Evolutionary conservation across 805 yeast species (phyloP).

Genomic region (Isabelozyma gotoi): DNA sequence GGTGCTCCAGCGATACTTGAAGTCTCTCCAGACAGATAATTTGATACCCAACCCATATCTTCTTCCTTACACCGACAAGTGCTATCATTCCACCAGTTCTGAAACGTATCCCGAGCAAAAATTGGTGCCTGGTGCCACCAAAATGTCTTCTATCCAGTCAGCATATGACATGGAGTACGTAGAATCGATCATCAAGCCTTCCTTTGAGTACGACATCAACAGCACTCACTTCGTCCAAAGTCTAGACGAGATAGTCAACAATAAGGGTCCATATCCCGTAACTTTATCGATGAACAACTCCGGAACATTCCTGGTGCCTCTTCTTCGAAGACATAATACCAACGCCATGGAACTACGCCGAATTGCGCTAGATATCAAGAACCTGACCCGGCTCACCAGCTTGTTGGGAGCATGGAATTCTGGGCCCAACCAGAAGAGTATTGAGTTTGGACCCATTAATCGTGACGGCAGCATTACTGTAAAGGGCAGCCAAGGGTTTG

Average conservation of each 20-base stretch:
- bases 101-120: conserved; percentile 7
- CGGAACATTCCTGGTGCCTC: conserved; percentile 30
- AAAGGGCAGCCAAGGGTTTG: conserved; percentile 25
- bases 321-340: conserved; percentile 24
- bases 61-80: conserved; percentile 26
- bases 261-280: conserved; percentile 37
- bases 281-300: conserved; percentile 28
- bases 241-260: conserved; percentile 20
- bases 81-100: conserved; percentile 5
- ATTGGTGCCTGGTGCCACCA: conserved; percentile 24
- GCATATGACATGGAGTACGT: conserved; percentile 35
- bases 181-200: conserved; percentile 30
- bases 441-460: neutral
- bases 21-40: conserved; percentile 21
- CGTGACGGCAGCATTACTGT: conserved; percentile 32
- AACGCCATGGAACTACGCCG: conserved; percentile 6
- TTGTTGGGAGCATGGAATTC: conserved; percentile 29
- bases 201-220: conserved; percentile 33
- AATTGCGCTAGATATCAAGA: conserved; percentile 32
- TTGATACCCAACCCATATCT: conserved; percentile 31
- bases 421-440: conserved; percentile 9
- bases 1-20: conserved; percentile 24
- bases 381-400: conserved; percentile 22
- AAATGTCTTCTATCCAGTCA: conserved; percentile 12
- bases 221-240: conserved; percentile 17